phyloP scores from a whole-genome alignment of 805 yeast genomes.

The Schwanniomyces occidentalis region DNA sequence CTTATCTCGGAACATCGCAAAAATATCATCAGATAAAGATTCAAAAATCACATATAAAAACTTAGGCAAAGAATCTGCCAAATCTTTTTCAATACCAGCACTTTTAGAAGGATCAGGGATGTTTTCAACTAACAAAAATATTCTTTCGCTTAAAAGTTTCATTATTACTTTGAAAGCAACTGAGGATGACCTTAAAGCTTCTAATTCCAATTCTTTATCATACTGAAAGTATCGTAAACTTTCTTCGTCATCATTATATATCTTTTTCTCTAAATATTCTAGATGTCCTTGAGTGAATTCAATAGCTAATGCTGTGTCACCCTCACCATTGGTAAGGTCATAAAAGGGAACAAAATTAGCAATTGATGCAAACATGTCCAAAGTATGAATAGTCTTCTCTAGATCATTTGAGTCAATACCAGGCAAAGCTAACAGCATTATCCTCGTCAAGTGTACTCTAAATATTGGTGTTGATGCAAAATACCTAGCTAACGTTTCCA shows the following conservation, averaged over 20 bases:
- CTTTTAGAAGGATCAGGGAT: constrained; percentile 59
- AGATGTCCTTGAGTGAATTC: constrained; percentile 70
- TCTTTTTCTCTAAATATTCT: constrained; percentile 48
- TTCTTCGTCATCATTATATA: constrained; percentile 28
- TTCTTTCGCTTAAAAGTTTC: constrained; percentile 52
- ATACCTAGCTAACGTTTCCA: constrained; percentile 64
- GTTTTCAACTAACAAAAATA: constrained; percentile 67
- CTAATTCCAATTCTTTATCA: constrained; percentile 47
- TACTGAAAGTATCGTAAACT: constrained; percentile 27
- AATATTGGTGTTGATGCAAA: constrained; percentile 63
- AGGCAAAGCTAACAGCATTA: constrained; percentile 67
- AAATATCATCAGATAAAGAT: constrained; percentile 59
- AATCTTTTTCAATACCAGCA: constrained; percentile 51
- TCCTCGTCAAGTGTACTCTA: constrained; percentile 76
- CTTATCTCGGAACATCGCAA: constrained; percentile 43
- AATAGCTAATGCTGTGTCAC: constrained; percentile 34
- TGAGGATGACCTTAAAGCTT: constrained; percentile 72
- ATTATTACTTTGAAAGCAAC: constrained; percentile 65
- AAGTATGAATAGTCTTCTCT: constrained; percentile 63
- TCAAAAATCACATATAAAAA: constrained; percentile 47
- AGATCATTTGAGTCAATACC: constrained; percentile 91
- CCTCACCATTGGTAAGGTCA: constrained; percentile 52
- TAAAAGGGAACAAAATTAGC: constrained; percentile 72
- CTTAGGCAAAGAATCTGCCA: constrained; percentile 37
- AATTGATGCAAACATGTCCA: constrained; percentile 67